Evolutionary conservation across 2,329 filamentous ascomycete species (phyloP).

Genomic region (Chaetothyriales sp.): DNA sequence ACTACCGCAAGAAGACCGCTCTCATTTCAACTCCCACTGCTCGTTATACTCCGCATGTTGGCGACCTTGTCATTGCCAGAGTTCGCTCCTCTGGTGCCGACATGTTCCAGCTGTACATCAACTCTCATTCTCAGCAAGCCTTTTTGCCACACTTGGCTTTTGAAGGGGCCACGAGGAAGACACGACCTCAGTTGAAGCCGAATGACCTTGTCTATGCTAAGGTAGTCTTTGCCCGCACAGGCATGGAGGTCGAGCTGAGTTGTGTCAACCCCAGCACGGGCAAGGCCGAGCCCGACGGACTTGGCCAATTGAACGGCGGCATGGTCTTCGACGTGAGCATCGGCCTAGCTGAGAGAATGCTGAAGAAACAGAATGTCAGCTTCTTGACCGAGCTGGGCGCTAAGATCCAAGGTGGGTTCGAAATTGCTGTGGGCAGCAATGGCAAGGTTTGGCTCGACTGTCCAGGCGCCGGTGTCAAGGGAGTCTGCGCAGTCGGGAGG

Average conservation of each 20-base stretch:
- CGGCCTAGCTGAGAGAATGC: conserved; percentile 64
- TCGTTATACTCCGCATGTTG: conserved; percentile 63
- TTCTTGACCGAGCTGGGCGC: conserved; percentile 69
- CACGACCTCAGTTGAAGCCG: conserved; percentile 57
- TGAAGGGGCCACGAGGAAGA: conserved; percentile 84
- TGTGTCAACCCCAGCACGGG: conserved; percentile 77
- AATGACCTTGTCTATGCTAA: conserved; percentile 82
- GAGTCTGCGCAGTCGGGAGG: conserved; percentile 61
- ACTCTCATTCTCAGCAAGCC: conserved; percentile 46
- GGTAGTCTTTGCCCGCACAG: conserved; percentile 55
- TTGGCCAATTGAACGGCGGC: conserved; percentile 69
- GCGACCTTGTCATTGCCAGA: conserved; percentile 79
- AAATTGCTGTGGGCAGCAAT: conserved; percentile 86
- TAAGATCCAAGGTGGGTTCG: conserved; percentile 59
- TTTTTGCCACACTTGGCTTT: conserved; percentile 80
- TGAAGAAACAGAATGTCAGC: conserved; percentile 50
- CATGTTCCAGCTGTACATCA: conserved; percentile 63
- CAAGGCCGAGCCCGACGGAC: conserved; percentile 70
- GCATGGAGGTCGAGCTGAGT: conserved; percentile 73
- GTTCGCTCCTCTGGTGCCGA: conserved; percentile 62
- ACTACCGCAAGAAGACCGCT: conserved; percentile 26
- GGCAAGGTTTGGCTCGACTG: conserved; percentile 85
- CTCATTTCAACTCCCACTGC: conserved; percentile 24
- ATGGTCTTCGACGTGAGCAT: conserved; percentile 73
- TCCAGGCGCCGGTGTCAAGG: conserved; percentile 45